Evolutionary conservation across 140 eudicot species (phyloP), one percentile per base, ranked within the genome.

Genomic region (Erigeron philadelphicus): DNA sequence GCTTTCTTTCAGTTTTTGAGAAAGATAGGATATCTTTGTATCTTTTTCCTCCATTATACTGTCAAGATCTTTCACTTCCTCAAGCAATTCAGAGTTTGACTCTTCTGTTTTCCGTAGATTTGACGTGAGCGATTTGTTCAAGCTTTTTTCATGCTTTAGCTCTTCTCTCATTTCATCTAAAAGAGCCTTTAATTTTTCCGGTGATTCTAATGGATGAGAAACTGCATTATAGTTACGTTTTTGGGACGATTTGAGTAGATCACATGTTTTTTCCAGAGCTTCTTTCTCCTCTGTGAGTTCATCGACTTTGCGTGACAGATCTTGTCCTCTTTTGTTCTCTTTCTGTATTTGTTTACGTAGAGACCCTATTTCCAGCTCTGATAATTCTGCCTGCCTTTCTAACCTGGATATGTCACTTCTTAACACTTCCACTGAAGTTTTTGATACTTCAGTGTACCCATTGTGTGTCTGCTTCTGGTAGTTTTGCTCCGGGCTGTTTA

Each of bases 291-390:
- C 94, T 61, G 62, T 72, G 15, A 89, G 75, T 53, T 72, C 73
- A 56, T 50, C 71, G 48, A 81, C 71, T 61, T 81, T 80, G 50
- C 60, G 70, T 1, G 69, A 81, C 50, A 87, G 67, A 54, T 94
- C 89, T 62, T 94, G 95, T 55, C 80, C 90, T 76, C 84, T 84
- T 66, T 67, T 85, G 60, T 83, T 87, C 78, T 87, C 97, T 72
- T 94, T 94, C 7, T 58, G 64, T 44, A 87, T 78, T 49, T 89
- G 96, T 81, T 88, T 94, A 66, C 99, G 83, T n/a, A 94, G 87
- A 31, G 99, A 83, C 11, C 80, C 87, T 70, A 90, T 62, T 68
- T 94, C 97, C 68, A 94, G 58, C 35, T 87, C 99, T 9, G 95
- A 79, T 48, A 85, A 53, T 31, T 87, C 97, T n/a, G 83, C 91